phyloP scores from a whole-genome alignment of 2,329 filamentous ascomycete species.

The Exophiala aquamarina region DNA sequence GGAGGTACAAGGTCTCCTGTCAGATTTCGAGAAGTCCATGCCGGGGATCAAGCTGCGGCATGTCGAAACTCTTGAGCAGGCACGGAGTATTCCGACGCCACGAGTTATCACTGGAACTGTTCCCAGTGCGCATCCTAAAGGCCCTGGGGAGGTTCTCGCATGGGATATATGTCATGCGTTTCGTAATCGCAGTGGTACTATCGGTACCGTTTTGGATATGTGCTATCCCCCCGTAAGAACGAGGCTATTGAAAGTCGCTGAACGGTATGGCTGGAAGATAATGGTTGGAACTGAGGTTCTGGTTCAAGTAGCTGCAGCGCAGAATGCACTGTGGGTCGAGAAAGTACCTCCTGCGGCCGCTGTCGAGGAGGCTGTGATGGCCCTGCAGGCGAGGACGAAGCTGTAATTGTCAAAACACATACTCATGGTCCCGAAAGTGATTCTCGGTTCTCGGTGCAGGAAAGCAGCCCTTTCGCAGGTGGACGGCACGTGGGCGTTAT shows the following conservation, averaged over 20 bases:
- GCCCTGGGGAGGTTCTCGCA: conserved; percentile 19
- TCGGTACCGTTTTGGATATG: conserved; percentile 29
- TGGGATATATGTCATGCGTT: conserved; percentile 10
- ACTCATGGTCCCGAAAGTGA: too few species aligned
- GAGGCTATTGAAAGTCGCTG: conserved; percentile 16
- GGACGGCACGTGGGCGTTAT: too few species aligned
- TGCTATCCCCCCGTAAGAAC: conserved; percentile 28
- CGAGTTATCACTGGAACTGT: conserved; percentile 27
- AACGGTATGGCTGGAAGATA: conserved; percentile 23
- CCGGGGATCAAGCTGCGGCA: conserved; percentile 15
- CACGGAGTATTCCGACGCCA: conserved; percentile 13
- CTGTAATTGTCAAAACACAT: too few species aligned
- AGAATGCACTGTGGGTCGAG: conserved; percentile 29
- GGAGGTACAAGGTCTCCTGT: conserved; percentile 26
- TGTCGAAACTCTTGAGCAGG: conserved; percentile 14
- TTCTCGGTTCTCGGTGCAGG: too few species aligned
- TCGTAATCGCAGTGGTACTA: background rate
- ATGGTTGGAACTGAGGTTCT: conserved; percentile 27
- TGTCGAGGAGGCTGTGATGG: conserved; percentile 13
- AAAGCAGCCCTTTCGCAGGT: too few species aligned
- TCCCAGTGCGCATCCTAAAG: conserved; percentile 23
- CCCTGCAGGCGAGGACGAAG: conserved; percentile 2
- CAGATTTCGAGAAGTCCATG: conserved; percentile 1
- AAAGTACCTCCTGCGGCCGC: conserved; percentile 14
- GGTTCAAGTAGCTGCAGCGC: conserved; percentile 26